These are phyloP conservation scores for Prunus davidiana DNA, from an alignment of 306 rosid species.

Conservation along the genomic window DNA sequence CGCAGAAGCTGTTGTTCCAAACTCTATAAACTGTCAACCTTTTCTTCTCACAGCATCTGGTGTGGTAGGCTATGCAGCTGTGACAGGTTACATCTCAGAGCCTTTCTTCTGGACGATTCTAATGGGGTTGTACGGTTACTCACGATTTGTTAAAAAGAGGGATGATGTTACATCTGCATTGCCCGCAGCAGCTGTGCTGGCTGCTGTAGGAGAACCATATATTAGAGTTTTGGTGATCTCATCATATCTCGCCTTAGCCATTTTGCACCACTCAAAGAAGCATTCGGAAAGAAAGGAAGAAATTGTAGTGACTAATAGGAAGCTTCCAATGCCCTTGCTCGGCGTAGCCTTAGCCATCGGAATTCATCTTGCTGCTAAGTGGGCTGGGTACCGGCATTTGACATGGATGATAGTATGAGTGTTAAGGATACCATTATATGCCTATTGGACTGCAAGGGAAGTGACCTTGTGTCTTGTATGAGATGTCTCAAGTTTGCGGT, in stretches of 20 bases:
- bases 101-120: slow-evolving; percentile 88
- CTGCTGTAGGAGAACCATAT: slow-evolving; percentile 94
- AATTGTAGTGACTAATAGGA: slow-evolving; percentile 29
- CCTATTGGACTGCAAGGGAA: no score
- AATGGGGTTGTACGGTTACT: slow-evolving; percentile 56
- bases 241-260: slow-evolving; percentile 59
- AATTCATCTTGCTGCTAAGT: slow-evolving; percentile 69
- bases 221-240: slow-evolving; percentile 62
- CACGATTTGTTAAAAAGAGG: slow-evolving; percentile 57
- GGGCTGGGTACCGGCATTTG: slow-evolving; percentile 91
- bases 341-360: slow-evolving; percentile 80
- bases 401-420: slow-evolving; percentile 80
- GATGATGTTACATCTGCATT: slow-evolving; percentile 70
- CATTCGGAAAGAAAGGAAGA: slow-evolving; percentile 39
- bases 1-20: slow-evolving; percentile 73
- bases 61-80: slow-evolving; percentile 75
- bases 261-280: slow-evolving; percentile 53
- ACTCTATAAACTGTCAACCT: slow-evolving; percentile 60
- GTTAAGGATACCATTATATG: neutral
- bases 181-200: slow-evolving; percentile 77
- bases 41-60: slow-evolving; percentile 71
- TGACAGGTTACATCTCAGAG: slow-evolving; percentile 69
- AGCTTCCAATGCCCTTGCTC: slow-evolving; percentile 68
- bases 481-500: neutral
- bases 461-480: no score